Percentiles rank a stretch among this genome's conserved stretches.
These are phyloP conservation scores for Dalbergia cultrata DNA, from an alignment of 306 rosid species.

Conservation along the genomic window DNA sequence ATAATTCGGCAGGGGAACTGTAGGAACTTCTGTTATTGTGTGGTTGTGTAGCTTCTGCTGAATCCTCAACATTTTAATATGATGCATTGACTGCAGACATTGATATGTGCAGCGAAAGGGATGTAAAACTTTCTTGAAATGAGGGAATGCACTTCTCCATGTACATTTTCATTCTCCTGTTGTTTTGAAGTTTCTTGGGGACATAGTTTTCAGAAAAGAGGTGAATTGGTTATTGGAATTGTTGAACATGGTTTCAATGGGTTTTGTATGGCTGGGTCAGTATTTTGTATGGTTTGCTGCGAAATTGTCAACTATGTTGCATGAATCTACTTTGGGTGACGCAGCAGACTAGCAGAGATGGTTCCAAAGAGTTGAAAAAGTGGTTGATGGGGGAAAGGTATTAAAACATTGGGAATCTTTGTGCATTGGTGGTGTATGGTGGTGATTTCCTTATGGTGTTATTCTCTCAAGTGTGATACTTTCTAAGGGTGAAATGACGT, in stretches of 20 bases:
- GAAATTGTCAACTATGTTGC: conserved; percentile 24
- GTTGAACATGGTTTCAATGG: conserved; percentile 25
- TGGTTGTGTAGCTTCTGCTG: conserved; percentile 37
- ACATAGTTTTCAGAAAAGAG: not conserved
- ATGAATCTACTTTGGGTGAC: conserved; percentile 17
- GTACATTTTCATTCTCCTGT: not conserved
- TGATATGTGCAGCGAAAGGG: conserved; percentile 17
- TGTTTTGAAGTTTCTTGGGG: conserved; percentile 13
- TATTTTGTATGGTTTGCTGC: conserved; percentile 25
- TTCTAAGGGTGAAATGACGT: conserved; percentile 35
- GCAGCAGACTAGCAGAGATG: conserved; percentile 5
- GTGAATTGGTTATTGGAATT: conserved; percentile 1
- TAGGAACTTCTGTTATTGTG: not conserved
- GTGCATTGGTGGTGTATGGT: conserved; percentile 16
- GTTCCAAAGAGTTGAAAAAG: conserved; percentile 8
- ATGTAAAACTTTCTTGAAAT: not conserved
- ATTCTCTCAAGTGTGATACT: conserved; percentile 33
- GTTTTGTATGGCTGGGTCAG: not conserved
- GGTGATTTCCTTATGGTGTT: conserved; percentile 38
- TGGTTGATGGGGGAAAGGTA: conserved; percentile 28
- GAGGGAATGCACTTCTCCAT: not conserved
- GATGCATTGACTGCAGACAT: not conserved
- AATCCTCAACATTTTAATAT: conserved; percentile 6
- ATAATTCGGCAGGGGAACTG: conserved; percentile 25
- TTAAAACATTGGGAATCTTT: conserved; percentile 35